These are phyloP conservation scores for Candida boleticola DNA, from an alignment of 805 yeast species.

Conservation along the genomic window DNA sequence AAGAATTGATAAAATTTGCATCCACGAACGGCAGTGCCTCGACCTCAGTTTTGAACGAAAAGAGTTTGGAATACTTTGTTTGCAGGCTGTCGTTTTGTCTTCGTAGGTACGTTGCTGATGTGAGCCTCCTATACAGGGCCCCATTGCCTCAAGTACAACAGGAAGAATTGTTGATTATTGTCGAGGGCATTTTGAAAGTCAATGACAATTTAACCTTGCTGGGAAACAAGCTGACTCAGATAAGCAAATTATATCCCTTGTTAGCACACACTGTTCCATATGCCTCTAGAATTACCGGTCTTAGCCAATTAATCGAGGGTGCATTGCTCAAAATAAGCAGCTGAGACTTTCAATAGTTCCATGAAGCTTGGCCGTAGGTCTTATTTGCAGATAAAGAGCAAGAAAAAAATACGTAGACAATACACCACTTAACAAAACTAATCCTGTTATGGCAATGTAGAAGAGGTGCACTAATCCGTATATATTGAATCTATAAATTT, in stretches of 20 bases:
- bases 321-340: conserved; percentile 1
- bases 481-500: no score
- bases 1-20: conserved; percentile 46
- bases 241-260: conserved; percentile 4
- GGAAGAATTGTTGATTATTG: conserved; percentile 51
- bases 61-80: conserved; percentile 39
- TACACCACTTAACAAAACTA: no score
- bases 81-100: conserved; percentile 61
- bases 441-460: no score
- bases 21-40: conserved; percentile 9
- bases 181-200: conserved; percentile 39
- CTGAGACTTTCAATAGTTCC: no score
- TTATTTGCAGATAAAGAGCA: no score
- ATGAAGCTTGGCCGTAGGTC: no score
- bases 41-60: conserved; percentile 21
- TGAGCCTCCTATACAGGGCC: conserved; percentile 51
- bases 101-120: conserved; percentile 63
- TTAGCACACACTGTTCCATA: conserved; percentile 10
- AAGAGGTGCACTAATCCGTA: no score
- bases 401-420: no score
- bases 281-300: conserved; percentile 6
- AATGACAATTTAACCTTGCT: neutral
- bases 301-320: conserved; percentile 5
- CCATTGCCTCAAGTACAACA: conserved; percentile 71
- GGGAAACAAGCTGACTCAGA: neutral